A percentile compares a stretch with the other conserved stretches of the same genome.
Evolutionary conservation across 371 early-diverging fungal genomes (phyloP).

Genomic region (Umbelopsis sp.): DNA sequence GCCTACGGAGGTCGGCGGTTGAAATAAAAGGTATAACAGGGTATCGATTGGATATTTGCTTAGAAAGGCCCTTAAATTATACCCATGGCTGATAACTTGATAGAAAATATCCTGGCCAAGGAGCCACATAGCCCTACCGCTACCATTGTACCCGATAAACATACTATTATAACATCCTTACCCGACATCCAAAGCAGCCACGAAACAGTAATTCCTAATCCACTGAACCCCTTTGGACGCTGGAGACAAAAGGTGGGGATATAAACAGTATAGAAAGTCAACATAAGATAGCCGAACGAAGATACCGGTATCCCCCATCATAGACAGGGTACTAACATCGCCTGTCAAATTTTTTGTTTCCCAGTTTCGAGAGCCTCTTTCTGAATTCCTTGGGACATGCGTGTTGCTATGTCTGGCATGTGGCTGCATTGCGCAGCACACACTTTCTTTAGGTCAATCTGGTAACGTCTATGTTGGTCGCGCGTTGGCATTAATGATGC

Average conservation of each 20-base stretch:
- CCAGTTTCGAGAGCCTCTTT: constrained; percentile 68
- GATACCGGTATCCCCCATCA: neutral
- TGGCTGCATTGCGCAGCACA: constrained; percentile 5
- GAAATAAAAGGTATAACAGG: constrained; percentile 15
- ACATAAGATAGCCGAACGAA: neutral
- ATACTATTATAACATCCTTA: neutral
- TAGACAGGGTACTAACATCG: constrained; percentile 4
- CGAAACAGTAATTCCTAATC: neutral
- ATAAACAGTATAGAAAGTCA: neutral
- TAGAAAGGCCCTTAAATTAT: neutral
- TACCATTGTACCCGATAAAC: constrained; percentile 9
- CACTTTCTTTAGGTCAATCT: neutral
- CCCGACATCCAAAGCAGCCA: neutral
- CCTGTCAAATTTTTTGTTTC: neutral
- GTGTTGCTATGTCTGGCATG: constrained; percentile 35
- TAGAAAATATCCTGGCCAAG: constrained; percentile 9
- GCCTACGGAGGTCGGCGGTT: constrained; percentile 10
- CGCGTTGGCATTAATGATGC: constrained; percentile 49
- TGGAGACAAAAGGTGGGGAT: constrained; percentile 9
- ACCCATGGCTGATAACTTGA: constrained; percentile 12
- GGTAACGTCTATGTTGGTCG: constrained; percentile 62
- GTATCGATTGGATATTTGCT: neutral
- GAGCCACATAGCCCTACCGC: constrained; percentile 15
- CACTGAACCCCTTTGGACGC: neutral
- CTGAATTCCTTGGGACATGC: constrained; percentile 84